Base-by-base conservation (phyloP, 192 early-diverging fungal species). In the Coemansia sp. region DNA sequence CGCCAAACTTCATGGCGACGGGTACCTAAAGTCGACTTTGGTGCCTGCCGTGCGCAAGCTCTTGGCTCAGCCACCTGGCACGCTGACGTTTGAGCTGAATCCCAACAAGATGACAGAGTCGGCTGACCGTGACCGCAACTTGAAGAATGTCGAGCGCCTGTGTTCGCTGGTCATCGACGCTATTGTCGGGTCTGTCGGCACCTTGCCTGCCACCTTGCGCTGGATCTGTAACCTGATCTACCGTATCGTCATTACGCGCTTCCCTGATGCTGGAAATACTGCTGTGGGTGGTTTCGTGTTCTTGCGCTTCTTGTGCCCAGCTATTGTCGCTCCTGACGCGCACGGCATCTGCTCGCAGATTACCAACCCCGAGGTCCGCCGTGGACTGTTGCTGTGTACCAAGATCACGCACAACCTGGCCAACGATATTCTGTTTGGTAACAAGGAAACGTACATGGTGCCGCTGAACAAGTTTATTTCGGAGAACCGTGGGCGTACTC, bases 351-450 rank as follows among this genome's bases (percentile, higher is more conserved):
- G 94, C 59, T 70, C 81, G 14, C 81, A 87, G 35, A 86, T 90
- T 33, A 81, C 85, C 35, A 75, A 81, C 50, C 87, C 90, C 42
- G 91, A 94, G 36, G 81, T 96, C 46, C 87, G 92, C 21, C 90
- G 97, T 63, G 95, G 96, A 42, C 79, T 96, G 48, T 75, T 99
- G 45, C 81, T 98, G 36, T 91, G 91, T 44, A 96, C 95, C 21
- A 99, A 98, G 74, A 93, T 97, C 14, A 95, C 98, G 59, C 96
- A 97, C 63, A 97, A 97, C 69, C 70, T 99, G 51, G 95, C 96
- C 29, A 99, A 99, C 72, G 93, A 96, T 69, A 92, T 97, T 16
- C 81, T 93, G 39, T 99, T 99, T 81, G 95, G 95, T 59, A 86
- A 87, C 64, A 99, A 99, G 78, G 97, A 99, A 85, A 87, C 88